Evolutionary conservation across 805 yeast species (phyloP).

Genomic region (Brettanomyces anomalus): DNA sequence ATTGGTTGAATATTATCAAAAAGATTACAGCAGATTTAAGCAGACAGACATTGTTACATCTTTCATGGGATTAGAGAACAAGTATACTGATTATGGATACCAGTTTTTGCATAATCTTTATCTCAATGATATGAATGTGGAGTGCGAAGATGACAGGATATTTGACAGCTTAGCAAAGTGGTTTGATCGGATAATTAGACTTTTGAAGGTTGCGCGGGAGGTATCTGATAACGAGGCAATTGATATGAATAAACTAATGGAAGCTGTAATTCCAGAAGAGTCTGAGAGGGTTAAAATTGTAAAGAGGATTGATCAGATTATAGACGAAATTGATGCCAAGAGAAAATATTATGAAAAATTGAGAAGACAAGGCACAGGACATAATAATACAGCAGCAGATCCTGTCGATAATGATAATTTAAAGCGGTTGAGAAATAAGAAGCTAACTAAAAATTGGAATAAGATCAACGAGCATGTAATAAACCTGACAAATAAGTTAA

Average conservation of each 20-base stretch:
- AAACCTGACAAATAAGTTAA: conserved; percentile 9
- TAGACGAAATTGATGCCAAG: conserved; percentile 29
- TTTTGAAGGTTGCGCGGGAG: conserved; percentile 53
- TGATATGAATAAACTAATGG: conserved; percentile 33
- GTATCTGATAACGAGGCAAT: conserved; percentile 30
- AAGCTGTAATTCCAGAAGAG: background rate
- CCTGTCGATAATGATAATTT: conserved; percentile 15
- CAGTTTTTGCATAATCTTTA: conserved; percentile 76
- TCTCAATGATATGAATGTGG: conserved; percentile 50
- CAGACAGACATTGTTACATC: conserved; percentile 55
- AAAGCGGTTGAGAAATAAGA: conserved; percentile 16
- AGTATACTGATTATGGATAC: conserved; percentile 67
- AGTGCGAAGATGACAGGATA: conserved; percentile 26
- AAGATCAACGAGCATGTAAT: conserved; percentile 27
- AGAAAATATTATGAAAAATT: conserved; percentile 30
- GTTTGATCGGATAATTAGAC: conserved; percentile 58
- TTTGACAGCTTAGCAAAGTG: conserved; percentile 68
- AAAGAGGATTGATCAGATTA: conserved; percentile 32
- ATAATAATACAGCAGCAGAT: background rate
- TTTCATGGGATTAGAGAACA: conserved; percentile 55
- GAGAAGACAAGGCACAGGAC: background rate
- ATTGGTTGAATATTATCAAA: conserved; percentile 41
- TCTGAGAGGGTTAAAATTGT: conserved; percentile 20
- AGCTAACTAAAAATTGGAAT: conserved; percentile 34
- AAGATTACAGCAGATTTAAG: conserved; percentile 32